Evolutionary conservation across 2,329 filamentous ascomycete species (phyloP), one percentile per base, ranked within the genome.

Genomic region (Madurella mycetomatis): DNA sequence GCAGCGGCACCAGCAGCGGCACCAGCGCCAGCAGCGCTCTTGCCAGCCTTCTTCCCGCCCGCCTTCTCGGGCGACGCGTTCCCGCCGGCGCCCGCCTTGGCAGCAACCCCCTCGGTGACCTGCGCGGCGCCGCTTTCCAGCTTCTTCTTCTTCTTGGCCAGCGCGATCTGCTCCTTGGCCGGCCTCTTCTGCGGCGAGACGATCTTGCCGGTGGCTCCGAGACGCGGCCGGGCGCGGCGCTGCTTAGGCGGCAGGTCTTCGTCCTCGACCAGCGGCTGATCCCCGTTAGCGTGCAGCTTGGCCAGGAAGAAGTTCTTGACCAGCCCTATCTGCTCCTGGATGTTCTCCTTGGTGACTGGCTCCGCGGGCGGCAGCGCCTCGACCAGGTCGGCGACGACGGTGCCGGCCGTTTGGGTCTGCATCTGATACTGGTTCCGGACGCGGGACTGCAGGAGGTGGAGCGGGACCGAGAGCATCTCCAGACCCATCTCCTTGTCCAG

Each of bases 241-340:
- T 99, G 94, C 73, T 99, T 99, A 52, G 86, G 83, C 15, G 95
- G 94, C 19, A 99, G 76, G 63, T 99, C 92, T 67, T 97, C 90
- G 72, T 99, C 94, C 74, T 99, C 94, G 49, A 95, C 77, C 61
- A 99, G 79, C 42, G 90, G 85, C 68, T 91, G 83, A 65, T 92
- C 86, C 68, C 83, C 82, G 69, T 92, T 94, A 53, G 89, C 87
- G 65, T 90, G 88, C 54, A 99, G 76, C 71, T 95, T 96, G 64
- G 85, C 85, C 55, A 90, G 83, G 76, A 97, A 96, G 80, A 95
- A 99, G 65, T 90, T 87, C 70, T 89, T 89, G 54, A 95, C 85
- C 52, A 99, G 80, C 4, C 91, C 92, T 62, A 97, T 90, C 67
- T 97, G 86, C 43, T 82, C 79, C 49, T 86, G 78, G 49, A 96